Base-by-base conservation (phyloP, 2,329 filamentous ascomycete species). In the Truncatella angustata region DNA sequence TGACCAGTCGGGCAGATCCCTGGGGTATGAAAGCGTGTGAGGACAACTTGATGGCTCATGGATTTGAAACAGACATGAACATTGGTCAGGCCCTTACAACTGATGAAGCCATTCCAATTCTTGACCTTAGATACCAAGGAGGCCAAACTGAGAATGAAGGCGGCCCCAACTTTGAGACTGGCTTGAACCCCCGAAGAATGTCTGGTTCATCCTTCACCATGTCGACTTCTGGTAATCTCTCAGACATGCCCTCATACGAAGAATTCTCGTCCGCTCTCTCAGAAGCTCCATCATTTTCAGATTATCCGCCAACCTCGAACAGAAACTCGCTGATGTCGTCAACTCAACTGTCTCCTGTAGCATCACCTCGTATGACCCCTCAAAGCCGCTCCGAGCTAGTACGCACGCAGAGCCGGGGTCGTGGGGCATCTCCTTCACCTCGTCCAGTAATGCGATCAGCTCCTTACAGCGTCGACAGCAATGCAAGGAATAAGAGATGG, bases 171-270 rank as follows among this genome's bases (percentile, higher is more conserved):
- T 75, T 80, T 54, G 81, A 84, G 36, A 71, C 76, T 50, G 73
- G 71, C n/a, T 68, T 78, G 42, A 78, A 81, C 56, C 75, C 78
- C 43, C 78, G 86, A 54, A 80, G 85, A 55, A 80, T 88, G 75
- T 89, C 87, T 18, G 86, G 86, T 44, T 89, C 87, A 2, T 89
- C 87, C 1, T 88, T 88, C 63, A 87, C 86, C 35, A 80, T 90
- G 71, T 90, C 87, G 14, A 88, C 81, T 1, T 80, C 80, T 37
- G 80, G 85, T 20, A 77, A 77, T 20, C 72, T 87, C 37, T 86
- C 85, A 4, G 86, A 90, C 60, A 82, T 88, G 66, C 78, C 84
- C 46, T 84, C 84, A 4, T 89, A 87, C 64, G 86, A 91, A 52
- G 86, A 91, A 57, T 82, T 87, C 63, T 85, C 86, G 14, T 74